Percentiles rank a stretch among this genome's conserved stretches.
phyloP scores from a whole-genome alignment of 176 grass and related monocot genomes.

The Hsuehochloa calcarea region DNA sequence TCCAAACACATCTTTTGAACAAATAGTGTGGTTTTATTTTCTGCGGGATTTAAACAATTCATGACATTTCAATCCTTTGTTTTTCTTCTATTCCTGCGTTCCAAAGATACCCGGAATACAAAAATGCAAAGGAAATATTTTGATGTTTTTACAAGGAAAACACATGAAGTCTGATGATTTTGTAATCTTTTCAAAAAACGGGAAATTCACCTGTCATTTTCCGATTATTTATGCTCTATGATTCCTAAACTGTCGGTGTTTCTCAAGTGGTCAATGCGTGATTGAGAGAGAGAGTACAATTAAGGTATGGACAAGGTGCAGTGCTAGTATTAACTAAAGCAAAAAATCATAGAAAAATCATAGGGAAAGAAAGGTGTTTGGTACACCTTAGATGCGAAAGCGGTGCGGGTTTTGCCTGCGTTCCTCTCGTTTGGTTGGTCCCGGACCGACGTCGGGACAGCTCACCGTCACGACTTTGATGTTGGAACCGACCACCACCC shows the following conservation, averaged over 20 bases:
- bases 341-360: no score
- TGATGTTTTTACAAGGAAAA: no score
- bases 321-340: neutral
- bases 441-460: neutral
- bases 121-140: neutral
- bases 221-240: neutral
- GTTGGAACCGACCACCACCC: neutral
- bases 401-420: neutral
- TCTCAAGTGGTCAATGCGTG: no score
- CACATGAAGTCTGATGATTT: neutral
- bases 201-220: neutral
- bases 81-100: no score
- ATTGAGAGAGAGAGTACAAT: neutral
- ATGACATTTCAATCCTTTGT: no score
- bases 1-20: no score
- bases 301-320: neutral
- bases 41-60: no score
- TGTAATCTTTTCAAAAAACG: neutral
- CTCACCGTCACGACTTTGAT: neutral
- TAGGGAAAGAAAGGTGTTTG: neutral
- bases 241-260: constrained; percentile 6
- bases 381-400: neutral
- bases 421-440: neutral
- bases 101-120: neutral
- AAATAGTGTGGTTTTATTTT: no score